phyloP scores from a whole-genome alignment of 1,284 basidiomycete species.

The Dichomitus squalens region DNA sequence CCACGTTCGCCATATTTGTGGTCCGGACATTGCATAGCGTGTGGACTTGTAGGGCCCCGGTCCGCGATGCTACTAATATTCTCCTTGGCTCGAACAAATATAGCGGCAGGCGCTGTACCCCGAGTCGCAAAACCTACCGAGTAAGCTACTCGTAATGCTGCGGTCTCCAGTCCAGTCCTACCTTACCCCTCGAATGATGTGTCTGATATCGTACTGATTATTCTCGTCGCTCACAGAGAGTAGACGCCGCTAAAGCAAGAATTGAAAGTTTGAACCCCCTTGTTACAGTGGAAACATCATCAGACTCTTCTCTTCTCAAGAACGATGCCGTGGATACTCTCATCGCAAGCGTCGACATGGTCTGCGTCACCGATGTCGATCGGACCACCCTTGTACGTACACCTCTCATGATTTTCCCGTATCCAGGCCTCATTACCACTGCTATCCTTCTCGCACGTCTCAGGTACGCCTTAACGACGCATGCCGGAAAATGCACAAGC shows the following conservation, averaged over 20 bases:
- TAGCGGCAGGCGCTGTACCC: background rate
- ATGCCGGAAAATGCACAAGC: conserved; percentile 70
- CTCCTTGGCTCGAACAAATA: conserved; percentile 1
- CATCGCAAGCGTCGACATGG: conserved; percentile 71
- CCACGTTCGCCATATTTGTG: conserved; percentile 12
- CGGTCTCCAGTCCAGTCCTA: background rate
- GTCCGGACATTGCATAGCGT: conserved; percentile 17
- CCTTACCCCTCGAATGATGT: background rate
- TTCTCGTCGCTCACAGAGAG: conserved; percentile 57
- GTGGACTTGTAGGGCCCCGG: conserved; percentile 3
- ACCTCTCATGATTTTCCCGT: background rate
- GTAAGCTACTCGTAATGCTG: background rate
- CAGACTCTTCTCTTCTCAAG: conserved; percentile 52
- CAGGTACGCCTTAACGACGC: conserved; percentile 80
- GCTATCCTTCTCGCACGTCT: conserved; percentile 4
- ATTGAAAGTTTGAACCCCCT: conserved; percentile 92
- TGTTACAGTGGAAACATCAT: conserved; percentile 75
- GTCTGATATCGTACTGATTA: conserved; percentile 19
- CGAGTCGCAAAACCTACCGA: background rate
- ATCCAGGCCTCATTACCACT: conserved; percentile 13
- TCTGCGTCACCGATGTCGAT: conserved; percentile 82
- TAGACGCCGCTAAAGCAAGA: conserved; percentile 80
- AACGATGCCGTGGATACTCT: conserved; percentile 58
- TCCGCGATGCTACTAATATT: background rate
- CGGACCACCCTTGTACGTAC: conserved; percentile 68